These are phyloP conservation scores for Cylindrotheca fusiformis DNA, from an alignment of 108 stramenopile species.

Conservation along the genomic window DNA sequence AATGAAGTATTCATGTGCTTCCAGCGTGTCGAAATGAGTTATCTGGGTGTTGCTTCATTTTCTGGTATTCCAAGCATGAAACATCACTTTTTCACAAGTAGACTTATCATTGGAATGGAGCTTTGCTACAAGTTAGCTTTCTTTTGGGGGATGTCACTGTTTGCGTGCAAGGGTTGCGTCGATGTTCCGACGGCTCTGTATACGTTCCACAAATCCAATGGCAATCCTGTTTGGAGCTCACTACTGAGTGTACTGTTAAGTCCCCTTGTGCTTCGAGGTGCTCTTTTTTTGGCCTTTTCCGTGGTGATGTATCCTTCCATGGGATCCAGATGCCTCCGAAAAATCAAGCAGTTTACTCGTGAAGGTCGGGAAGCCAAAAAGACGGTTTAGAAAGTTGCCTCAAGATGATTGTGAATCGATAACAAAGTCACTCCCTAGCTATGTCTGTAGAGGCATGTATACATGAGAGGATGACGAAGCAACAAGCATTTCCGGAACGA, in stretches of 20 bases:
- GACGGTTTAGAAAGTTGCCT: too few relatives aligned
- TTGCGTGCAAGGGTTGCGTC: background rate
- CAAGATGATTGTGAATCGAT: too few relatives aligned
- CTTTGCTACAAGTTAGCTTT: background rate
- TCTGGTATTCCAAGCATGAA: background rate
- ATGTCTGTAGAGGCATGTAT: too few relatives aligned
- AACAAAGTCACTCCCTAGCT: too few relatives aligned
- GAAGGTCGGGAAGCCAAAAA: too few relatives aligned
- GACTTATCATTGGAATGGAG: background rate
- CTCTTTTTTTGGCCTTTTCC: background rate
- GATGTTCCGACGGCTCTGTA: background rate
- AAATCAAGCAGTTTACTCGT: background rate
- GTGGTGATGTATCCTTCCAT: background rate
- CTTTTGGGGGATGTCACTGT: background rate
- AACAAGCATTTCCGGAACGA: too few relatives aligned
- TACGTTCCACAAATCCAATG: background rate
- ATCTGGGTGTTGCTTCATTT: background rate
- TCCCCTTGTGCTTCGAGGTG: background rate
- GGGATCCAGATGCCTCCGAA: background rate
- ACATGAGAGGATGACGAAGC: too few relatives aligned
- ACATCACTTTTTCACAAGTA: background rate
- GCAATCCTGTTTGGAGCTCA: background rate
- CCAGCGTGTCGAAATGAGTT: background rate
- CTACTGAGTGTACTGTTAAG: background rate
- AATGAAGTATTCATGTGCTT: constrained; percentile 1